Evolutionary conservation across 2,329 filamentous ascomycete species (phyloP), one percentile per base, ranked within the genome.

Genomic region (Neocucurbitaria cava): DNA sequence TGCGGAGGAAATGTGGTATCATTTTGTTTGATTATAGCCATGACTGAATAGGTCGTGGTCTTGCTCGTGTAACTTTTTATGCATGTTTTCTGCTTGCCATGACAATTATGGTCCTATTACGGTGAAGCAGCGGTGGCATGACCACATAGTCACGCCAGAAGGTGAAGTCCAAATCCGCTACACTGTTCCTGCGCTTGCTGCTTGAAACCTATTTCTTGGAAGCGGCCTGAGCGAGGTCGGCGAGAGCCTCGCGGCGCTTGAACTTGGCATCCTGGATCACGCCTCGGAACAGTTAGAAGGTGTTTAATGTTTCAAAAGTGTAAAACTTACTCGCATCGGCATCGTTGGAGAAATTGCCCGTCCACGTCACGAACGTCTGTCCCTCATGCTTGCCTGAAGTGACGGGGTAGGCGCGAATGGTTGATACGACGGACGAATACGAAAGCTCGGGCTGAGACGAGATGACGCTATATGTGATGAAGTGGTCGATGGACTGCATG

Each of bases 261-360:
- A 87, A 91, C 79, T 88, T 89, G 67, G 87, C 88, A 70, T 91
- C 88, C 75, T 89, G 85, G 61, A 91, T 89, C 54, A 90, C 88
- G 64, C 83, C 87, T 54, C 3, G 0, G 13, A 42, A 20, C 43
- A 31, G 28, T 64, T 23, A 64, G 36, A 18, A 45, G 5, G 24
- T 39, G 44, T 8, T 21, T 36, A 63, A 43, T 46, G 26, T 9
- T 3, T 5, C 10, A 15, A 28, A 18, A 35, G 23, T 5, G 39
- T 7, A 11, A n/a, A 23, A 77, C 84, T 36, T 77, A 88, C 87
- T 86, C 36, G 87, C 86, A 74, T 89, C 87, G 46, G 88, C 88
- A 75, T 90, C 88, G 65, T 83, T 88, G 24, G 85, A 87, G 77
- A 90, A 90, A 76, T 88, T 85, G 52, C 83, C 87, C 36, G 82